These are phyloP conservation scores for Vicia faba DNA, from an alignment of 306 rosid genomes.

Conservation along the genomic window DNA sequence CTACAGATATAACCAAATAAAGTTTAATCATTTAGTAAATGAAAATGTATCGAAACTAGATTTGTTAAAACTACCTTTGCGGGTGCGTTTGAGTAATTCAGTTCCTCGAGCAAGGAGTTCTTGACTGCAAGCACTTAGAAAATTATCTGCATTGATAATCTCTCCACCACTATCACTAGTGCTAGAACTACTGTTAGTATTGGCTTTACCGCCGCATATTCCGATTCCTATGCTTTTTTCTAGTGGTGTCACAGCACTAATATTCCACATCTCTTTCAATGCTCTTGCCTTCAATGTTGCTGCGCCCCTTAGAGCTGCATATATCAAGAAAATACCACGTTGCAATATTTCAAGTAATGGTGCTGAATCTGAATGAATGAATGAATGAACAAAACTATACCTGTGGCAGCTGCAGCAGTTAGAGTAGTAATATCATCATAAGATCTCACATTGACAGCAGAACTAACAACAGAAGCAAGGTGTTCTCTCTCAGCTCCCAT, in stretches of 20 bases:
- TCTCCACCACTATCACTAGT: constrained; percentile 76
- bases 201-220: constrained; percentile 64
- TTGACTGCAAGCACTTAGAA: constrained; percentile 55
- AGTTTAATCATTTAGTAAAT: constrained; percentile 6
- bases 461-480: constrained; percentile 82
- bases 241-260: constrained; percentile 75
- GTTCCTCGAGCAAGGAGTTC: constrained; percentile 85
- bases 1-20: constrained; percentile 43
- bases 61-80: constrained; percentile 60
- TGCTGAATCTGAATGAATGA: too few species aligned
- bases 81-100: constrained; percentile 90
- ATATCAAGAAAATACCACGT: constrained; percentile 6
- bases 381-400: constrained; percentile 41
- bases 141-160: constrained; percentile 52
- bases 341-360: too few species aligned
- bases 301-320: constrained; percentile 88
- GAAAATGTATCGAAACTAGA: neutral
- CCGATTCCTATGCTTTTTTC: constrained; percentile 74
- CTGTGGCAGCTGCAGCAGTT: constrained; percentile 99
- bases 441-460: constrained; percentile 89
- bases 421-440: constrained; percentile 86
- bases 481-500: constrained; percentile 94
- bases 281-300: constrained; percentile 95
- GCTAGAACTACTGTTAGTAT: constrained; percentile 44
- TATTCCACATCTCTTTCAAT: constrained; percentile 83